Evolutionary conservation across 169 alveolate species (phyloP).

Genomic region (Plasmodium inui): DNA sequence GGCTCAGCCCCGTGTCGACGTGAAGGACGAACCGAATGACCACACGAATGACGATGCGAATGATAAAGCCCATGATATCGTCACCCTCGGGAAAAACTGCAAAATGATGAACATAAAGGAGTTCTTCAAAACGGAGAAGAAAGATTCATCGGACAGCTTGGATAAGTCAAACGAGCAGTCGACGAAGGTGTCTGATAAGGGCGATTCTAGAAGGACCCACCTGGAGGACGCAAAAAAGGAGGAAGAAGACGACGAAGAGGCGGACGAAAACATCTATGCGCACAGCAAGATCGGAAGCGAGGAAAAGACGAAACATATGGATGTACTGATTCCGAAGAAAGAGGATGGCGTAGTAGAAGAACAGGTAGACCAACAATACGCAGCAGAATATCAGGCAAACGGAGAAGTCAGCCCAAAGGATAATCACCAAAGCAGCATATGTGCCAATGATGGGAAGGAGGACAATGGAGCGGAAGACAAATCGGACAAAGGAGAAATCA

Average conservation of each 20-base stretch:
- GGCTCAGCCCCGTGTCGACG: not conserved
- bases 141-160: conserved; percentile 5
- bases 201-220: not conserved
- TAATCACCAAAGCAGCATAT: not conserved
- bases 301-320: not conserved
- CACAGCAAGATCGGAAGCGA: not conserved
- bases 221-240: conserved; percentile 36
- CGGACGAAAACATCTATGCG: not conserved
- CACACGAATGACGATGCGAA: not conserved
- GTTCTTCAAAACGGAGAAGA: conserved; percentile 42
- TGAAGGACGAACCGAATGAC: conserved; percentile 37
- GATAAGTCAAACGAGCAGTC: conserved; percentile 23
- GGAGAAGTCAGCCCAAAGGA: not conserved
- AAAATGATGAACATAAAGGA: conserved; percentile 68
- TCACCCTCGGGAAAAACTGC: conserved; percentile 4
- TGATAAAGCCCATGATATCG: conserved; percentile 9
- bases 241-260: conserved; percentile 3
- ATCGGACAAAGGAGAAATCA: not conserved
- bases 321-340: not conserved
- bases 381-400: not conserved
- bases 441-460: not conserved
- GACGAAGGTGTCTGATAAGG: conserved; percentile 60
- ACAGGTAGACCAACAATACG: not conserved
- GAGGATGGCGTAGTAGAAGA: too few species aligned
- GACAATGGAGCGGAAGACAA: not conserved